Conservation (phyloP, 73 alveolate species). For the Breviolum minutum region DNA sequence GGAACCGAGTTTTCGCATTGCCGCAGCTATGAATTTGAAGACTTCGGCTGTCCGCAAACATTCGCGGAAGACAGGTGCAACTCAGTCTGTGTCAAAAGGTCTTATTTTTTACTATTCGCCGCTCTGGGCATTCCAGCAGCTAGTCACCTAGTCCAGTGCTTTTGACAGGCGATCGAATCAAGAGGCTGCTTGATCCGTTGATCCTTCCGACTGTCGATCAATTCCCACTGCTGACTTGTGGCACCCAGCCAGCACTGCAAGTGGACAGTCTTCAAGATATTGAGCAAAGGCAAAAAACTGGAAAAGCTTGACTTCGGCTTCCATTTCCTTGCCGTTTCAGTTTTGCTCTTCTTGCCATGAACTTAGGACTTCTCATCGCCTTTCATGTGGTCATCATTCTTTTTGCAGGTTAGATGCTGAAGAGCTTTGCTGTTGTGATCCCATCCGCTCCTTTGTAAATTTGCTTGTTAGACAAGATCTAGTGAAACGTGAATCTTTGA, state of each 20-base stretch:
- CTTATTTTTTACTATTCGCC: no score
- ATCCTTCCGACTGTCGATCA: slow-evolving; percentile 79
- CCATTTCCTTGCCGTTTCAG: not conserved
- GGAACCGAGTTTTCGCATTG: no score
- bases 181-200: slow-evolving; percentile 60
- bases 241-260: not conserved
- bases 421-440: not conserved
- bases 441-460: not conserved
- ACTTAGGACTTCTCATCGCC: slow-evolving; percentile 62
- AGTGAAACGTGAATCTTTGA: no score
- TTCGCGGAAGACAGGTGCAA: slow-evolving; percentile 11
- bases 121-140: no score
- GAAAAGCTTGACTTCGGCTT: not conserved
- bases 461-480: not conserved
- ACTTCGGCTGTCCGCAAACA: not conserved
- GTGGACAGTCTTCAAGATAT: not conserved
- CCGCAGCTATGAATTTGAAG: slow-evolving; percentile 3
- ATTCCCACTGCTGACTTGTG: slow-evolving; percentile 78
- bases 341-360: not conserved
- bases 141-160: not conserved
- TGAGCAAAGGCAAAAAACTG: not conserved
- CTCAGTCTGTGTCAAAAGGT: no score
- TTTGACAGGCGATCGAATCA: slow-evolving; percentile 46
- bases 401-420: slow-evolving; percentile 33
- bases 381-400: slow-evolving; percentile 20